Evolutionary conservation across 2,329 filamentous ascomycete species (phyloP), one percentile per base, ranked within the genome.

Genomic region (Hymenoscyphus salicellus): DNA sequence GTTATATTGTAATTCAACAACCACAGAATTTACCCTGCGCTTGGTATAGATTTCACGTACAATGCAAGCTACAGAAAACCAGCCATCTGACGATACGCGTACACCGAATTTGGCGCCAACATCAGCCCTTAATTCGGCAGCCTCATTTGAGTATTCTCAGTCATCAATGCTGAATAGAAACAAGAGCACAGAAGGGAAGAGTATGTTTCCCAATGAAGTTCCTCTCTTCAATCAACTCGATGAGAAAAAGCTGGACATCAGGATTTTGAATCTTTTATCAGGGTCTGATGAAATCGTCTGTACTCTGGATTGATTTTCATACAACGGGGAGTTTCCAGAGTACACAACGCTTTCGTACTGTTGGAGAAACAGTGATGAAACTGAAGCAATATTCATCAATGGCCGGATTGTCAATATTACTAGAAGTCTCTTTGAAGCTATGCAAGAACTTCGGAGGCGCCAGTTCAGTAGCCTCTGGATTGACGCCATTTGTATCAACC

Each of bases 401-500:
- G 56, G 33, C 7, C 20, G 10, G 5, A 5, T 32, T 2, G 26
- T 56, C 10, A 10, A 11, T 17, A 11, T 62, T 10, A 62, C 49
- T 1, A 32, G n/a, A n/a, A 56, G 36, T 28, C 60, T 61, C 16
- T 23, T 49, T 46, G 14, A 41, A 17, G 30, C 60, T 20, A 33
- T 62, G 8, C 20, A 20, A 20, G 26, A 28, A 41, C 23, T 56
- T 10, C 32, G 33, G 14, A n/a, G 16, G 17, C 23, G 60, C 4
- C 5, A 38, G 16, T 30, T 28, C n/a, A 8, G 14, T 20, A 30
- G 6, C 20, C 28, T 56, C 52, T 62, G 60, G 60, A 30, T 56
- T 17, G 60, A 62, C 20, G 60, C 60, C 33, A 55, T 61, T 43
- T 61, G 46, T 43, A 61, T 55, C n/a, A 41, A 61, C 41, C 60